Conservation (phyloP, 176 grass and related monocot genomes). For the Musa acuminata region DNA sequence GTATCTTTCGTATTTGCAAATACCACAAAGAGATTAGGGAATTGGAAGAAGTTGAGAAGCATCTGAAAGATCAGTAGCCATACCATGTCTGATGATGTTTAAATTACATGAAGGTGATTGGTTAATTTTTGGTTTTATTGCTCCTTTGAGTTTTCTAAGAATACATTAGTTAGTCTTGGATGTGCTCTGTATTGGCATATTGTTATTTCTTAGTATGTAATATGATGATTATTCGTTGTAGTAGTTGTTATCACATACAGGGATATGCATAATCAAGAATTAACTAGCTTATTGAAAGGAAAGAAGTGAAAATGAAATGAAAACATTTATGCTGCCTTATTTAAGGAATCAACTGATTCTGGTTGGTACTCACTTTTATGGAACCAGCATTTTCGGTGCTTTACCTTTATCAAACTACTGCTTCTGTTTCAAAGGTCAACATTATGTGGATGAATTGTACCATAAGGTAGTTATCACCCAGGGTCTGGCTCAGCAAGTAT, state of each 20-base stretch:
- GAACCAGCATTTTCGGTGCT: neutral
- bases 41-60: slow-evolving; percentile 17
- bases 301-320: neutral
- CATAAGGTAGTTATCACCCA: no score
- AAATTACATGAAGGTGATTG: neutral
- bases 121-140: neutral
- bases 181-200: no score
- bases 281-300: no score
- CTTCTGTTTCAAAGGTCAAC: neutral
- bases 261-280: no score
- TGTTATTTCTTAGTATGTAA: no score
- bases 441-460: neutral
- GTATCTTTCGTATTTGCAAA: neutral
- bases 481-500: no score
- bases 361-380: neutral
- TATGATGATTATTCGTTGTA: no score
- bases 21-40: slow-evolving; percentile 8
- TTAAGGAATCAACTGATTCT: neutral
- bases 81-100: neutral
- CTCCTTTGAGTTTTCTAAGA: neutral
- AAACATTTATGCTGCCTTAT: neutral
- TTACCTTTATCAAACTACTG: no score
- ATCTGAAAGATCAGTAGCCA: slow-evolving; percentile 4
- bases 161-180: neutral
- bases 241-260: no score